phyloP scores from a whole-genome alignment of 2,329 filamentous ascomycete genomes.

The Helminthosporium solani region DNA sequence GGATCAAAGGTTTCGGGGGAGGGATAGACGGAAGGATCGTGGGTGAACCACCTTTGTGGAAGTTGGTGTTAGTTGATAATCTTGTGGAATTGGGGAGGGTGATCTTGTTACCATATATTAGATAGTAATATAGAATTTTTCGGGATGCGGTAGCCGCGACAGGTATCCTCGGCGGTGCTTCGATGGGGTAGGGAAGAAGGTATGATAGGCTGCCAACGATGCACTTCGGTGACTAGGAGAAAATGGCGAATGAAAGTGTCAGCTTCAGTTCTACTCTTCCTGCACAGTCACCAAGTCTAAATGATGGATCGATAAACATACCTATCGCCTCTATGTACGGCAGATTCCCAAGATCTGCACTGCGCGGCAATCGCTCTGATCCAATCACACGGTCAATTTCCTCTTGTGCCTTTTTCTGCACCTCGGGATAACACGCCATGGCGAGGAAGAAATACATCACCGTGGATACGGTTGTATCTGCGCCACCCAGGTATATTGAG shows the following conservation, averaged over 20 bases:
- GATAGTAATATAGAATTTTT: conserved; percentile 41
- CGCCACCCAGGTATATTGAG: conserved; percentile 48
- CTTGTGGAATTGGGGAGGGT: not conserved
- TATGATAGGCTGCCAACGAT: conserved; percentile 41
- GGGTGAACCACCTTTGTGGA: conserved; percentile 39
- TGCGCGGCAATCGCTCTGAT: conserved; percentile 47
- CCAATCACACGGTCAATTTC: conserved; percentile 53
- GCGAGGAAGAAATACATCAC: conserved; percentile 52
- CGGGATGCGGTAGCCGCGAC: conserved; percentile 44
- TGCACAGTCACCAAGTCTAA: no score
- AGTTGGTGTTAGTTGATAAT: conserved; percentile 1
- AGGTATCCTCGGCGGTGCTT: conserved; percentile 35
- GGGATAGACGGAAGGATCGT: conserved; percentile 41
- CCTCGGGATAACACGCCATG: conserved; percentile 50
- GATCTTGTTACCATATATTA: conserved; percentile 37
- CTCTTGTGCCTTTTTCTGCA: conserved; percentile 50
- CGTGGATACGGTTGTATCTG: conserved; percentile 47
- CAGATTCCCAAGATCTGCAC: conserved; percentile 49
- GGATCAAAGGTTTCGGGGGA: conserved; percentile 46
- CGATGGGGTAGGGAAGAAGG: conserved; percentile 36
- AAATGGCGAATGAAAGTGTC: not conserved
- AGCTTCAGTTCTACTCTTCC: no score
- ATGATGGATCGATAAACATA: not conserved
- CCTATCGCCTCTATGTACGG: conserved; percentile 33
- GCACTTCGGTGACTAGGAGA: conserved; percentile 41